Evolutionary conservation across 2,329 filamentous ascomycete genomes (phyloP).

Genomic region (Verticillium alfalfae): DNA sequence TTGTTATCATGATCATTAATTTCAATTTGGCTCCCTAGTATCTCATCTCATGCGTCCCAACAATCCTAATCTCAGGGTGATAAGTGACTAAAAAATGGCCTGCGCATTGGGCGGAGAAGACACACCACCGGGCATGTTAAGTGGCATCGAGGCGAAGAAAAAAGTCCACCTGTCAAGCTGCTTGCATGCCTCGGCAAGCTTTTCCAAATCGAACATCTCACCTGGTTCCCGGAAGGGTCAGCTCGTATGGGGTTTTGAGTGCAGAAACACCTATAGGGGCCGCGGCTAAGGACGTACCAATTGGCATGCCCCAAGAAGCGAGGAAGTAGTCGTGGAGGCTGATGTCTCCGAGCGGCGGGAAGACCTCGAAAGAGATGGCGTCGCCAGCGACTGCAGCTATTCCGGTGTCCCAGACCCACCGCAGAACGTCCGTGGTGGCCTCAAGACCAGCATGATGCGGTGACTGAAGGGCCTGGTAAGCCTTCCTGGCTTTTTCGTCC

Average conservation of each 20-base stretch:
- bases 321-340: slow-evolving; percentile 41
- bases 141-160: slow-evolving; percentile 31
- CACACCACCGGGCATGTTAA: slow-evolving; percentile 36
- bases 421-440: slow-evolving; percentile 22
- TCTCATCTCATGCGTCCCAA: background rate
- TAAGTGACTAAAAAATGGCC: slow-evolving; percentile 28
- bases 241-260: background rate
- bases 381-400: slow-evolving; percentile 40
- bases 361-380: slow-evolving; percentile 34
- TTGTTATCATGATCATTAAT: background rate
- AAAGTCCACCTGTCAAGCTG: slow-evolving; percentile 28
- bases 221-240: slow-evolving; percentile 3
- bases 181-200: slow-evolving; percentile 24
- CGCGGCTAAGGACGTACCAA: slow-evolving; percentile 22
- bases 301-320: slow-evolving; percentile 45
- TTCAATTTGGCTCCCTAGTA: background rate
- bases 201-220: slow-evolving; percentile 40
- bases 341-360: slow-evolving; percentile 23
- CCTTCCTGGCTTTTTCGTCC: slow-evolving; percentile 13
- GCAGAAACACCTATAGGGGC: background rate
- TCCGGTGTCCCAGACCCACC: slow-evolving; percentile 39
- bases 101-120: slow-evolving; percentile 37
- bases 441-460: slow-evolving; percentile 32
- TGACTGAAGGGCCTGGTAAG: slow-evolving; percentile 15
- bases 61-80: background rate